Percentiles rank a stretch among this genome's conserved stretches.
Conservation (phyloP, 257 asterid species). For the Solanum commersonii region DNA sequence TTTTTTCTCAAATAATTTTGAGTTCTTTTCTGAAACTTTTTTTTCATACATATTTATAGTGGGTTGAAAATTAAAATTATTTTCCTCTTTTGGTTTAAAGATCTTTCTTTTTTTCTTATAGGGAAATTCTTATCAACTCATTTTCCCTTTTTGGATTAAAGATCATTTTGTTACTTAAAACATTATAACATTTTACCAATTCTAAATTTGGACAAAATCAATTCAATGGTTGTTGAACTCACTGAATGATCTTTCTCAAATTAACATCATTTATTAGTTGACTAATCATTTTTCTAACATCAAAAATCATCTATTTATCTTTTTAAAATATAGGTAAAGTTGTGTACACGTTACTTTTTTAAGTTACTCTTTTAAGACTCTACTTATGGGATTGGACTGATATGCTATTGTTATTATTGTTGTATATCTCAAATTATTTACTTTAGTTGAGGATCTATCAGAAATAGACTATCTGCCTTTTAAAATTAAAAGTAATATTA, state of each 20-base stretch:
- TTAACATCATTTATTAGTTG: not conserved
- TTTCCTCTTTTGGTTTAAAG: not conserved
- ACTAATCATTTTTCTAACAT: not conserved
- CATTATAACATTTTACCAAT: not conserved
- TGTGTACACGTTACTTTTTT: not conserved
- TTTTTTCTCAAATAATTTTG: not conserved
- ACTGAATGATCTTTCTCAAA: no score
- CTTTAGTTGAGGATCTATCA: not conserved
- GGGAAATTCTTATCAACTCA: not conserved
- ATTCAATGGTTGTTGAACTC: not conserved
- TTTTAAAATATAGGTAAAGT: not conserved
- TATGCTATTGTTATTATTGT: not conserved
- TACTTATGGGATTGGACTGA: not conserved
- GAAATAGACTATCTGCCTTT: not conserved
- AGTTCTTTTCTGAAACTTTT: not conserved
- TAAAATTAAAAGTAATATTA: no score
- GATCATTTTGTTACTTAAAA: not conserved
- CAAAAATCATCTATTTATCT: rapidly evolving
- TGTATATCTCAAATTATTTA: not conserved
- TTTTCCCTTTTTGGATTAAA: not conserved
- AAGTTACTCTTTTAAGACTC: not conserved
- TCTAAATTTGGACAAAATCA: not conserved
- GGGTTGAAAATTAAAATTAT: not conserved
- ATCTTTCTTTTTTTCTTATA: not conserved
- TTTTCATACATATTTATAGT: not conserved